Percentiles rank a stretch among this genome's conserved stretches.
Conservation (phyloP, 106 monocot species). For the Iris macrosiphon region DNA sequence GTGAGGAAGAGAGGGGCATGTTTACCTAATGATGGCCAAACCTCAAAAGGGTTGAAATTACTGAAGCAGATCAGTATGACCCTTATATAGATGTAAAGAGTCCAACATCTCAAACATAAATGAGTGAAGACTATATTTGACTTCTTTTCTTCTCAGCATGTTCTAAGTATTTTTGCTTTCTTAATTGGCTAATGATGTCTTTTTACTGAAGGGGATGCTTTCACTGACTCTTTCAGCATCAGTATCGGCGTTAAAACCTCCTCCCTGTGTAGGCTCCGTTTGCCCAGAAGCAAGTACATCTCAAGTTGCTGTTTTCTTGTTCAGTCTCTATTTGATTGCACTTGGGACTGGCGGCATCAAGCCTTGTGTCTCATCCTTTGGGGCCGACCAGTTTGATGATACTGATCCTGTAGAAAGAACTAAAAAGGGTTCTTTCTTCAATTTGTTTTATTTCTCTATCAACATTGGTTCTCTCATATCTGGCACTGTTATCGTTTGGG, state of each 20-base stretch:
- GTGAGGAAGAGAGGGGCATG: background rate
- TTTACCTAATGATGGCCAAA: background rate
- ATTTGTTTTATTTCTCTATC: slow-evolving; percentile 52
- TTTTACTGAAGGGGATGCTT: slow-evolving; percentile 17
- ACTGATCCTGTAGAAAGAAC: slow-evolving; percentile 27
- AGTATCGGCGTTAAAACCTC: slow-evolving; percentile 30
- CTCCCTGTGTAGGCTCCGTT: slow-evolving; percentile 22
- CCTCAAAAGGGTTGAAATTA: background rate
- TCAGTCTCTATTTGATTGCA: slow-evolving; percentile 38
- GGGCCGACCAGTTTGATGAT: slow-evolving; percentile 48
- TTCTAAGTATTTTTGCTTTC: background rate
- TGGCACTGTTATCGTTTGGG: slow-evolving; percentile 33
- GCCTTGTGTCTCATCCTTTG: slow-evolving; percentile 47
- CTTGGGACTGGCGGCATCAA: slow-evolving; percentile 47
- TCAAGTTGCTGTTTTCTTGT: slow-evolving; percentile 30
- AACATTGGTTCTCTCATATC: slow-evolving; percentile 43
- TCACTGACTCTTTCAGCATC: slow-evolving; percentile 39
- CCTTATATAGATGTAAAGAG: background rate
- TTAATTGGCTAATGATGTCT: background rate
- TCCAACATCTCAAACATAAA: background rate
- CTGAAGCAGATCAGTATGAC: background rate
- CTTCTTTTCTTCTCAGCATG: background rate
- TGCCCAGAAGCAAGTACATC: slow-evolving; percentile 33
- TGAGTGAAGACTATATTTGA: too few relatives aligned
- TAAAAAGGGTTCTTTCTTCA: slow-evolving; percentile 47